Evolutionary conservation across 1,284 basidiomycete genomes (phyloP).

Genomic region (Gomphus sp.): DNA sequence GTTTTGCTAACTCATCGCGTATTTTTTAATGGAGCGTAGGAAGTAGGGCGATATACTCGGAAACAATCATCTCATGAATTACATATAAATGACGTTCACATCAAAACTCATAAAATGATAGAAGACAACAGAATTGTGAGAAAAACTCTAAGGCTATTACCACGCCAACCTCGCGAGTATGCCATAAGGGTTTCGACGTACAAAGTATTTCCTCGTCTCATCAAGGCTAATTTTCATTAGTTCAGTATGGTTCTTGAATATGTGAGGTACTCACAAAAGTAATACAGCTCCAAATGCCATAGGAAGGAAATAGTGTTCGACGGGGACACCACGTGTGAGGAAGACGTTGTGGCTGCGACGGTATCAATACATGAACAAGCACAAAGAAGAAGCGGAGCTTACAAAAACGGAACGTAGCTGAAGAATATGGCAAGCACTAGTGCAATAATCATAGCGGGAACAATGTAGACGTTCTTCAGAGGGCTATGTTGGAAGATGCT

Average conservation of each 20-base stretch:
- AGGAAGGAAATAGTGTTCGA: slow-evolving; percentile 40
- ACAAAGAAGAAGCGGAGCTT: slow-evolving; percentile 2
- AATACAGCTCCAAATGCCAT: slow-evolving; percentile 29
- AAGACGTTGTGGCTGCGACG: slow-evolving; percentile 36
- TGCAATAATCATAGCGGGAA: slow-evolving; percentile 38
- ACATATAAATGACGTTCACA: too few species aligned
- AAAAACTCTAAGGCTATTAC: slow-evolving; percentile 16
- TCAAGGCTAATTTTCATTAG: slow-evolving; percentile 23
- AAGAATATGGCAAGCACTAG: slow-evolving; percentile 44
- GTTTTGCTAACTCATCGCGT: neutral
- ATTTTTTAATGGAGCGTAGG: too few species aligned
- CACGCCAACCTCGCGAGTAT: slow-evolving; percentile 29
- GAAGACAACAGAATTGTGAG: neutral
- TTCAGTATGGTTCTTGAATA: slow-evolving; percentile 20
- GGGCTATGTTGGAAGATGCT: slow-evolving; percentile 39
- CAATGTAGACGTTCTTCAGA: slow-evolving; percentile 30
- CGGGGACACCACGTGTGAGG: slow-evolving; percentile 40
- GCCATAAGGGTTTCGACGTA: slow-evolving; percentile 26
- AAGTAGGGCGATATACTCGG: too few species aligned
- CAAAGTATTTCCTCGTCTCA: slow-evolving; percentile 29
- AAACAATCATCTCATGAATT: too few species aligned
- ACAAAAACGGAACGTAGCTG: slow-evolving; percentile 42
- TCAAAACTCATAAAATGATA: too few species aligned
- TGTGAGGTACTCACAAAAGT: slow-evolving; percentile 23
- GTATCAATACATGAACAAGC: slow-evolving; percentile 9